A percentile compares a stretch with the other conserved stretches of the same genome.
These are phyloP conservation scores for Hypsizygus ulmarius DNA, from an alignment of 1,284 basidiomycete species.

Conservation along the genomic window DNA sequence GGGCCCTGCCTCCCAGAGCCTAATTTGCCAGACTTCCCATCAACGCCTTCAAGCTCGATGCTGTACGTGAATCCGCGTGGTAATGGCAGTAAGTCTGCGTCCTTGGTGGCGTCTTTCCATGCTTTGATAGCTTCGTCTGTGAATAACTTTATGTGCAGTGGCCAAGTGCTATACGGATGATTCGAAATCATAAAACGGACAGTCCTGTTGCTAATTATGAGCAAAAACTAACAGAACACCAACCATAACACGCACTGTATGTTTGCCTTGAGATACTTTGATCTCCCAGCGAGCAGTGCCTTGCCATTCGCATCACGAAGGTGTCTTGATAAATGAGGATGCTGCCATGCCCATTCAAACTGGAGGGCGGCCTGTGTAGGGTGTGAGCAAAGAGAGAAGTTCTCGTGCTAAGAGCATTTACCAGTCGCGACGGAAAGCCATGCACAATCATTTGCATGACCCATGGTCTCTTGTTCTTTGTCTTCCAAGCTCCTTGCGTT, in stretches of 20 bases:
- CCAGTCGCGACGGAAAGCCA: slow-evolving; percentile 83
- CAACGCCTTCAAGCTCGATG: slow-evolving; percentile 70
- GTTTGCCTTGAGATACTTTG: slow-evolving; percentile 39
- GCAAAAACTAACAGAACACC: not conserved
- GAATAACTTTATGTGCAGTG: slow-evolving; percentile 68
- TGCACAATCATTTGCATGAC: slow-evolving; percentile 88
- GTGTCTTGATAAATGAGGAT: slow-evolving; percentile 61
- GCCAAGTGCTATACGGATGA: slow-evolving; percentile 63
- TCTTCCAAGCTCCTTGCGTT: slow-evolving; percentile 74
- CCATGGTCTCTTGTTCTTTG: slow-evolving; percentile 75
- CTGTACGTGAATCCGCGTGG: slow-evolving; percentile 50
- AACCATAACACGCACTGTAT: slow-evolving; percentile 41
- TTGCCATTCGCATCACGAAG: slow-evolving; percentile 44
- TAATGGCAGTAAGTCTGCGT: slow-evolving; percentile 29
- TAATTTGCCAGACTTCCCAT: slow-evolving; percentile 53
- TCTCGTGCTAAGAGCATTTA: slow-evolving; percentile 19
- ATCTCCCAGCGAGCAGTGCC: slow-evolving; percentile 34
- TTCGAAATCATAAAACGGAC: slow-evolving; percentile 55
- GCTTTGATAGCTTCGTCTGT: slow-evolving; percentile 53
- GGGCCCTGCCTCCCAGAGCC: slow-evolving; percentile 53
- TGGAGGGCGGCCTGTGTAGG: slow-evolving; percentile 63
- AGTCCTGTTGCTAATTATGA: slow-evolving; percentile 31
- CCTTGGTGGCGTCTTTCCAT: slow-evolving; percentile 40
- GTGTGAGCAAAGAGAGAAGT: not conserved
- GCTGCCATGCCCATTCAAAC: slow-evolving; percentile 95